phyloP scores from a whole-genome alignment of 345 rosid genomes.

The Rhizophora apiculata region DNA sequence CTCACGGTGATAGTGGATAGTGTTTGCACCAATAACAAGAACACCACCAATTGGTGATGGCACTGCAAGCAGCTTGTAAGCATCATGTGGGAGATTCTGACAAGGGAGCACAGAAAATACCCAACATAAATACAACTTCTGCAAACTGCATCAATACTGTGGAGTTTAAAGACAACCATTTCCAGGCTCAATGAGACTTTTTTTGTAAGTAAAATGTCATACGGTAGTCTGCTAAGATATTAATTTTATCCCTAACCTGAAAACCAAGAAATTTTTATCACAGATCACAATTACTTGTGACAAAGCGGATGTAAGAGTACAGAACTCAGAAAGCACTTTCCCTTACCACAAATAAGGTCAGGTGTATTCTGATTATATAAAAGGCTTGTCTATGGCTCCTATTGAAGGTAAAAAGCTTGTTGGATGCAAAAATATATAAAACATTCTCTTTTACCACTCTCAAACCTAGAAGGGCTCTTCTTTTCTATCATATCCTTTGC shows the following conservation, averaged over 20 bases:
- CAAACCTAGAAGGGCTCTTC: too few species aligned
- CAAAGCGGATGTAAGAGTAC: not conserved
- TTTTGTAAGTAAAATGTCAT: not conserved
- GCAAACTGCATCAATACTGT: not conserved
- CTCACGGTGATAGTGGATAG: conserved; percentile 94
- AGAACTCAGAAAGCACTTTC: too few species aligned
- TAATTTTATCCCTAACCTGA: conserved; percentile 12
- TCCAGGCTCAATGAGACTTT: not conserved
- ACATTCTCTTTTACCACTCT: too few species aligned
- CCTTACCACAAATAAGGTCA: too few species aligned
- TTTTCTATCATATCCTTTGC: too few species aligned
- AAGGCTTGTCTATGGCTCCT: too few species aligned
- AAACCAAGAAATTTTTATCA: conserved; percentile 1
- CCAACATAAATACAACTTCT: conserved; percentile 5
- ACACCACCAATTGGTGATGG: conserved; percentile 98
- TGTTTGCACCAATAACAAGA: conserved; percentile 78
- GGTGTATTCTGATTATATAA: too few species aligned
- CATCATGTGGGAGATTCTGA: conserved; percentile 97
- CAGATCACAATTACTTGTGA: conserved; percentile 3
- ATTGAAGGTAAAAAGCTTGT: too few species aligned
- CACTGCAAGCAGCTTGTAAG: conserved; percentile 92
- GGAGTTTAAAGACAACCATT: not conserved
- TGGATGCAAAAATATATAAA: too few species aligned
- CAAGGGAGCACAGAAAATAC: conserved; percentile 21
- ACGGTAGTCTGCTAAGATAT: conserved; percentile 3